Base-by-base conservation (phyloP, 1,139 yeast species). In the Suhomyces kunorum region DNA sequence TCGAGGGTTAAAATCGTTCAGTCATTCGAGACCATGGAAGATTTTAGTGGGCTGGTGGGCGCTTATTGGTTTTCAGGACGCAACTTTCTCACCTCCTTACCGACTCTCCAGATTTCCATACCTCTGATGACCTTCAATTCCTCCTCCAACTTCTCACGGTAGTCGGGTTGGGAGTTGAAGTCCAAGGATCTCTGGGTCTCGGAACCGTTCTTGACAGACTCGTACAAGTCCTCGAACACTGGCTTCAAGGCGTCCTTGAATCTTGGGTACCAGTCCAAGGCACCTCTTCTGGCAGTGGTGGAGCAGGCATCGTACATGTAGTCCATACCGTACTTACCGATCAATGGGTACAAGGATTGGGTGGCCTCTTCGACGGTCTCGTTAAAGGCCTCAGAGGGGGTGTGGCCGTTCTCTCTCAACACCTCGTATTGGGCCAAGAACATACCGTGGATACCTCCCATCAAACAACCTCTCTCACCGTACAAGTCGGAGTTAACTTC, bases 381-480 rank as follows among this genome's bases (percentile, higher is more conserved):
- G 74, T 92, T 92, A 90, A 92, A 92, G 63, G 98, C 98, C 81
- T 92, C 98, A 51, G 97, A 88, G 77, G 98, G 98, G 56, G 97
- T 80, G 85, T 92, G 98, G 55, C 98, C 98, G 68, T 94, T 89
- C 80, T 90, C 98, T 80, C 98, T 90, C 71, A 92, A 84, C 52
- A 92, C 98, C 76, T 92, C 98, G 82, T 92, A 92, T 80, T 92
- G 98, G 59, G 98, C 98, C 65, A 92, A 82, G 90, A 92, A 92
- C 98, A 92, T 92, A 80, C 98, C 98, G 81, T 92, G 98, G 80
- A 92, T 90, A 82, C 98, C 98, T 70, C 98, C 98, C 98, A 92
- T 92, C 63, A 92, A 81, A 78, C 98, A 90, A 67, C 98, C 98
- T 82, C 98, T 89, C 81, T 92, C 98, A 78, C 98, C 98, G 78